Evolutionary conservation across 495 filamentous ascomycete species (phyloP), one percentile per base, ranked within the genome.

Genomic region (Gamarada debralockiae): DNA sequence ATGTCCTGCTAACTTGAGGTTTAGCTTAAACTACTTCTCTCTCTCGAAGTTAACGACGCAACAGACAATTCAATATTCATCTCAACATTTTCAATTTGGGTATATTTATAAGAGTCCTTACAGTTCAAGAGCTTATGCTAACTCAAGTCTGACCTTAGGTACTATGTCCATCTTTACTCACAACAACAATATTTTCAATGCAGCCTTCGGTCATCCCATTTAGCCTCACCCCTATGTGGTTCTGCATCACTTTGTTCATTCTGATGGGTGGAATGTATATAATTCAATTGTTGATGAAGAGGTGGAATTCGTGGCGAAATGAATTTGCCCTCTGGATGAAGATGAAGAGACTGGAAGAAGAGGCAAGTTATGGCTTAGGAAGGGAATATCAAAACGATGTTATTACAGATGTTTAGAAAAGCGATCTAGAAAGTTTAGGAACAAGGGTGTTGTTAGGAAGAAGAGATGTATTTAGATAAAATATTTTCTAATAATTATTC

Each of bases 371-470:
- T 21, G 42, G 10, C 5, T 25, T 45, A 17, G 18, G 15, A 45
- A 45, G 42, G 10, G 42, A 25, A 45, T 45, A 20, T 27, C 42
- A 45, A 25, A 45, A 25, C 36, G 20, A 56, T n/a, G n/a, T n/a
- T n/a, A n/a, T n/a, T n/a, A n/a, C n/a, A n/a, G n/a, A n/a, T n/a
- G n/a, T n/a, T n/a, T n/a, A n/a, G n/a, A n/a, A n/a, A n/a, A n/a
- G n/a, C n/a, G n/a, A n/a, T n/a, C n/a, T n/a, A n/a, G n/a, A n/a
- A n/a, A n/a, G n/a, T n/a, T n/a, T n/a, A n/a, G n/a, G n/a, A n/a
- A n/a, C n/a, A n/a, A n/a, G n/a, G n/a, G n/a, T n/a, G n/a, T n/a
- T n/a, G n/a, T n/a, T n/a, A n/a, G n/a, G n/a, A n/a, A n/a, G n/a
- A n/a, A n/a, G n/a, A n/a, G n/a, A n/a, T n/a, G n/a, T n/a, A n/a